These are phyloP conservation scores for Pharnaceum exiguum DNA, from an alignment of 148 eudicot genomes.

Conservation along the genomic window DNA sequence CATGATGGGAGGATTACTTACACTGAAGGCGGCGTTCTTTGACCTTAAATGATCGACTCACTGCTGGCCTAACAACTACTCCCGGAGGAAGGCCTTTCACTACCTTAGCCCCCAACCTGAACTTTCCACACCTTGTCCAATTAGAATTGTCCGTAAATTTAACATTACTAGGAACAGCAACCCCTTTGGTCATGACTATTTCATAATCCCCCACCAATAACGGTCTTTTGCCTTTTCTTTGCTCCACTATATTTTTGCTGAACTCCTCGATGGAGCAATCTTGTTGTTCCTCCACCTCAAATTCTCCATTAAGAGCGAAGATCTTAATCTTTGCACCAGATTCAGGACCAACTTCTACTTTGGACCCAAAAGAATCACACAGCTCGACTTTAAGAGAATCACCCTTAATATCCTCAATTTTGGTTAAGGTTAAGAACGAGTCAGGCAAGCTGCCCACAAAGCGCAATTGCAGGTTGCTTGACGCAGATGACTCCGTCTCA, in stretches of 20 bases:
- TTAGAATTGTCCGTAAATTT: constrained; percentile 54
- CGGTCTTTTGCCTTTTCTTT: constrained; percentile 38
- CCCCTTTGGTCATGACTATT: constrained; percentile 31
- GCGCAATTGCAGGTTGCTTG: neutral
- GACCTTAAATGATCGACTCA: constrained; percentile 46
- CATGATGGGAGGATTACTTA: constrained; percentile 19
- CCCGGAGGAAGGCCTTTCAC: constrained; percentile 32
- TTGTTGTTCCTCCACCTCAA: constrained; percentile 34
- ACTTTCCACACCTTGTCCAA: constrained; percentile 44
- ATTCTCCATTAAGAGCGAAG: constrained; percentile 49
- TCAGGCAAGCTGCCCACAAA: constrained; percentile 9
- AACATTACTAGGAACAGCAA: constrained; percentile 28
- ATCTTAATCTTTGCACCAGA: constrained; percentile 32
- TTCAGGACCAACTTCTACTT: constrained; percentile 18
- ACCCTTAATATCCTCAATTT: constrained; percentile 11
- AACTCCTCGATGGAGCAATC: constrained; percentile 42
- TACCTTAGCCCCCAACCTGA: constrained; percentile 53
- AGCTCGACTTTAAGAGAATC: constrained; percentile 12
- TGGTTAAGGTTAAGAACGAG: neutral
- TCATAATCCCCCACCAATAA: constrained; percentile 37
- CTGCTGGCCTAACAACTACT: constrained; percentile 44
- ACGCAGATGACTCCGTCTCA: neutral
- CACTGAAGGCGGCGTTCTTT: constrained; percentile 59
- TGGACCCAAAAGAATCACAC: neutral
- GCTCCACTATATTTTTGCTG: constrained; percentile 28